Conservation (phyloP, 1,284 basidiomycete species). For the Phellinidium pouzarii region DNA sequence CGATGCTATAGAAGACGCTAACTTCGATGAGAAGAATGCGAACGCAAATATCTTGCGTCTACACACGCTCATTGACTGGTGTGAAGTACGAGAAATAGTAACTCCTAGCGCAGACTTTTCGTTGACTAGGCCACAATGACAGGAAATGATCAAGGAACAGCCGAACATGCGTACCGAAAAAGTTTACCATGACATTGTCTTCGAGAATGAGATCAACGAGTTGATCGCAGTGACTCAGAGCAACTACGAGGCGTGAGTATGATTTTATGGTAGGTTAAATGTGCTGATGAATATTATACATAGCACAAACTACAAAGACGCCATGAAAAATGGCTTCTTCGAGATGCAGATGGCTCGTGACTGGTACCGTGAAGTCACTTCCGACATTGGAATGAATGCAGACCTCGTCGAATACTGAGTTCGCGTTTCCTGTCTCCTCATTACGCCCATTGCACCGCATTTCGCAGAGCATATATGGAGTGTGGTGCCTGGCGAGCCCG, state of each 20-base stretch:
- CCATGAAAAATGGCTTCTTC: constrained; percentile 93
- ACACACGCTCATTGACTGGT: constrained; percentile 90
- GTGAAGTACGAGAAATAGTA: constrained; percentile 53
- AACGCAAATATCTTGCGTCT: constrained; percentile 96
- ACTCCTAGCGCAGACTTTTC: not conserved
- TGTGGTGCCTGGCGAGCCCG: constrained; percentile 64
- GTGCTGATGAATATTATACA: constrained; percentile 13
- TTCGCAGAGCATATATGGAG: constrained; percentile 91
- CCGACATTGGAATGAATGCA: constrained; percentile 86
- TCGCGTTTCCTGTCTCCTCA: constrained; percentile 70
- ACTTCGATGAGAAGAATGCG: constrained; percentile 98
- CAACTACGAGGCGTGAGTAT: constrained; percentile 71
- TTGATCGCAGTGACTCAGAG: constrained; percentile 75
- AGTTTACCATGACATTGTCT: constrained; percentile 78
- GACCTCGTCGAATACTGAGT: constrained; percentile 75
- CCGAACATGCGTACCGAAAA: constrained; percentile 60
- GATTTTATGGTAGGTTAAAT: constrained; percentile 1
- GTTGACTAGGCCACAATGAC: not conserved
- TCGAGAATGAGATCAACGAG: constrained; percentile 89
- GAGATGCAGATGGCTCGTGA: constrained; percentile 90
- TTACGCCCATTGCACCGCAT: constrained; percentile 90
- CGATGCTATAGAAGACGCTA: constrained; percentile 95
- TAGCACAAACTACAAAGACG: constrained; percentile 93
- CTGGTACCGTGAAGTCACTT: constrained; percentile 93
- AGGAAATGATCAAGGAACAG: constrained; percentile 74